These are phyloP conservation scores for Nakazawaea peltata DNA, from an alignment of 805 yeast genomes.

Conservation along the genomic window DNA sequence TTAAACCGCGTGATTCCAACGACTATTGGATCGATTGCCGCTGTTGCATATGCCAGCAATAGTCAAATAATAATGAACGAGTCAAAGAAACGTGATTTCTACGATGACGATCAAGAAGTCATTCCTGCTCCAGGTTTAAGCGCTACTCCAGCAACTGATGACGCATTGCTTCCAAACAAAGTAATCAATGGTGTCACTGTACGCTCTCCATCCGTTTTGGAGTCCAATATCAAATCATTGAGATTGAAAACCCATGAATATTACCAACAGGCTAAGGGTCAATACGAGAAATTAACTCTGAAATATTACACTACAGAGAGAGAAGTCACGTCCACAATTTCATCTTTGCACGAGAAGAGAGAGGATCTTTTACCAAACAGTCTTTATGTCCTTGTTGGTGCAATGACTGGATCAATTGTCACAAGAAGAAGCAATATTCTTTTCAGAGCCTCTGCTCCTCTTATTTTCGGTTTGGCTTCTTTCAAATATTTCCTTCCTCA, in stretches of 20 bases:
- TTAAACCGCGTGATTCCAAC: too few relatives aligned
- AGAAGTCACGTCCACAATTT: slow-evolving; percentile 51
- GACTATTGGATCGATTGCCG: too few relatives aligned
- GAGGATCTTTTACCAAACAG: slow-evolving; percentile 71
- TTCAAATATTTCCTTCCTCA: slow-evolving; percentile 66
- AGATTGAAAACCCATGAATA: slow-evolving; percentile 34
- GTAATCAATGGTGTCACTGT: slow-evolving; percentile 50
- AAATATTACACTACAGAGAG: slow-evolving; percentile 54
- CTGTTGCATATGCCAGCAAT: too few relatives aligned
- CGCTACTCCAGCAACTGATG: slow-evolving; percentile 32
- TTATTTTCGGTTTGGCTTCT: slow-evolving; percentile 51
- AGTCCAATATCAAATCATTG: slow-evolving; percentile 35
- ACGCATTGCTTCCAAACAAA: slow-evolving; percentile 36
- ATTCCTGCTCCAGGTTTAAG: slow-evolving; percentile 47
- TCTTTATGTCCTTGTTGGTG: slow-evolving; percentile 60
- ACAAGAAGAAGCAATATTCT: slow-evolving; percentile 60
- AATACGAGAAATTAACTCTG: slow-evolving; percentile 38
- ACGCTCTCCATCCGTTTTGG: slow-evolving; percentile 42
- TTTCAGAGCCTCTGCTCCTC: slow-evolving; percentile 48
- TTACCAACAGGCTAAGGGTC: slow-evolving; percentile 25
- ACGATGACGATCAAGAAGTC: slow-evolving; percentile 38
- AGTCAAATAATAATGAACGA: too few relatives aligned
- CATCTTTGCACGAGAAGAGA: slow-evolving; percentile 51
- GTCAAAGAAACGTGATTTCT: slow-evolving; percentile 38
- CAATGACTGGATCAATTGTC: slow-evolving; percentile 62